These are phyloP conservation scores for Daldinia concentrica DNA, from an alignment of 495 filamentous ascomycete genomes.

Conservation along the genomic window DNA sequence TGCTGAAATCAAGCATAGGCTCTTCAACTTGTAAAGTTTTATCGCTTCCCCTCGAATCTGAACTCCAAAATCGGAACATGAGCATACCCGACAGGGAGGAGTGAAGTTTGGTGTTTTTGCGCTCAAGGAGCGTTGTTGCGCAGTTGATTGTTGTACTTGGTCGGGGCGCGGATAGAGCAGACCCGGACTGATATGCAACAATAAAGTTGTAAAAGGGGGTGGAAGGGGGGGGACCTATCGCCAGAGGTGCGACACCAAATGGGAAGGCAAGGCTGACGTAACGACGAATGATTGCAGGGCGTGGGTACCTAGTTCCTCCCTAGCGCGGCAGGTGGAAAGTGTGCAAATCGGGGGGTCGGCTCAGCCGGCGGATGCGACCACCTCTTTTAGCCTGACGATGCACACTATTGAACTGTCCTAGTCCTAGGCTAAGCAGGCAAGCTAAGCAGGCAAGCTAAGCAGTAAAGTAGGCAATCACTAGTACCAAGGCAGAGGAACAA, in stretches of 20 bases:
- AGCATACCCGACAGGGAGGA: slow-evolving; percentile 45
- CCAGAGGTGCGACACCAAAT: slow-evolving; percentile 41
- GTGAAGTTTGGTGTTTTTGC: slow-evolving; percentile 2
- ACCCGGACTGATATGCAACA: slow-evolving; percentile 20
- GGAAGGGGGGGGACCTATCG: slow-evolving; percentile 26
- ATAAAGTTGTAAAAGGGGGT: slow-evolving; percentile 20
- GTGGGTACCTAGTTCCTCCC: slow-evolving; percentile 31
- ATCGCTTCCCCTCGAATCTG: slow-evolving; percentile 59
- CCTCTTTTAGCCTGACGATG: slow-evolving; percentile 38
- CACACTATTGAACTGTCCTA: slow-evolving; percentile 26
- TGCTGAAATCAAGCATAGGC: slow-evolving; percentile 47
- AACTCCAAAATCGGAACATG: slow-evolving; percentile 63
- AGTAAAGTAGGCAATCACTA: slow-evolving; percentile 21
- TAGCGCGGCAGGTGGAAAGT: slow-evolving; percentile 30
- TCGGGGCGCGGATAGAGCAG: slow-evolving; percentile 23
- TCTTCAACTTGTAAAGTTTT: slow-evolving; percentile 50
- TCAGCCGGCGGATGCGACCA: slow-evolving; percentile 37
- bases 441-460: slow-evolving; percentile 6
- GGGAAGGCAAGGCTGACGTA: slow-evolving; percentile 53
- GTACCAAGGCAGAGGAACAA: slow-evolving; percentile 27
- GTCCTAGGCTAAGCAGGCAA: slow-evolving; percentile 29
- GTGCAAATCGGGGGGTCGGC: slow-evolving; percentile 46
- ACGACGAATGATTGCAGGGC: slow-evolving; percentile 32
- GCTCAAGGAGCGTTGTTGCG: slow-evolving; percentile 9
- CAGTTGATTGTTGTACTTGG: slow-evolving; percentile 17